These are phyloP conservation scores for Elsinoe arachidis DNA, from an alignment of 2,329 filamentous ascomycete genomes.

Conservation along the genomic window DNA sequence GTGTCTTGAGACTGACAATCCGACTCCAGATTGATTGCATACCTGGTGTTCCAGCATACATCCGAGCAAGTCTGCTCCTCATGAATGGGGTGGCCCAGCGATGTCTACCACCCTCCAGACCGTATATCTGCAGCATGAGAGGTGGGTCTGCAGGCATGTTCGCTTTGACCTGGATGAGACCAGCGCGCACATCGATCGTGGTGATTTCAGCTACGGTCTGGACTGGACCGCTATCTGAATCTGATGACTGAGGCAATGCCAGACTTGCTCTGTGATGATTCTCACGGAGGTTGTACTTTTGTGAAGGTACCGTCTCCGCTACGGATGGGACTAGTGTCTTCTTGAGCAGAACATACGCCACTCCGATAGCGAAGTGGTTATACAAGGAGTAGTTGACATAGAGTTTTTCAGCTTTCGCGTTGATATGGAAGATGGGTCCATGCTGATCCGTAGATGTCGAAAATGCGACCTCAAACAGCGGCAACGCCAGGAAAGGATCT, in stretches of 20 bases:
- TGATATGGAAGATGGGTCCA: slow-evolving; percentile 79
- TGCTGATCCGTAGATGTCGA: slow-evolving; percentile 79
- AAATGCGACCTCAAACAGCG: slow-evolving; percentile 77
- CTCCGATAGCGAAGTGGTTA: slow-evolving; percentile 79
- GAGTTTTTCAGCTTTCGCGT: slow-evolving; percentile 69
- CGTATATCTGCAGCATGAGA: slow-evolving; percentile 82
- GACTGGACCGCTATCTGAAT: background rate
- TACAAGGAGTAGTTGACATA: slow-evolving; percentile 86
- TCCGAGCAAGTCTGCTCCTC: slow-evolving; percentile 64
- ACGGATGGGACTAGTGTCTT: slow-evolving; percentile 31
- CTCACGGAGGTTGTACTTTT: slow-evolving; percentile 4
- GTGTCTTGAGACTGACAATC: slow-evolving; percentile 71
- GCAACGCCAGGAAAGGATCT: slow-evolving; percentile 78
- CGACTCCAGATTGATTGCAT: slow-evolving; percentile 79
- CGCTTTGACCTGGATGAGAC: slow-evolving; percentile 78
- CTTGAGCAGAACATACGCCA: slow-evolving; percentile 65
- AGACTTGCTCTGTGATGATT: slow-evolving; percentile 14
- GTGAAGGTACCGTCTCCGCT: background rate
- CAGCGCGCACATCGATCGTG: slow-evolving; percentile 71
- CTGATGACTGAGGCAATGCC: background rate
- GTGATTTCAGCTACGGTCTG: slow-evolving; percentile 53
- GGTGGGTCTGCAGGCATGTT: slow-evolving; percentile 82
- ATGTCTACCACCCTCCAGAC: slow-evolving; percentile 72
- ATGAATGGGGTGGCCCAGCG: slow-evolving; percentile 81
- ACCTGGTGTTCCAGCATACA: slow-evolving; percentile 80